Evolutionary conservation across 106 monocot species (phyloP).

Genomic region (Vanilla planifolia): DNA sequence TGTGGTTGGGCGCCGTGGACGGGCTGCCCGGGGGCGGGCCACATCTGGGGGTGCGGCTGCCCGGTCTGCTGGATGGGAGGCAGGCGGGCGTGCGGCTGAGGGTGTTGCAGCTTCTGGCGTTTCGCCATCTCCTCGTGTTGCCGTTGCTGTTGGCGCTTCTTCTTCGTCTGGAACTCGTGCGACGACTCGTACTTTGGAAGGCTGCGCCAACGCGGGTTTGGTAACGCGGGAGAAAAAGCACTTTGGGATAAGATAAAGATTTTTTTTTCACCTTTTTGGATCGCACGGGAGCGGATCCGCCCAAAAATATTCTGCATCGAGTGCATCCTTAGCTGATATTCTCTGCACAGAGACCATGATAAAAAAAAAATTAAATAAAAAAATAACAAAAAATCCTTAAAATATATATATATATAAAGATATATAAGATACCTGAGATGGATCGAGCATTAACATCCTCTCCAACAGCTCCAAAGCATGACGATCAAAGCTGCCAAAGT

Average conservation of each 20-base stretch:
- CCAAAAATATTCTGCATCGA: conserved; percentile 99
- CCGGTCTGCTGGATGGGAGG: conserved; percentile 81
- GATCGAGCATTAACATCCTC: conserved; percentile 93
- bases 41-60: conserved; percentile 59
- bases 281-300: conserved; percentile 93
- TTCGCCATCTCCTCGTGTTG: conserved; percentile 90
- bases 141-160: conserved; percentile 87
- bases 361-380: too few relatives aligned
- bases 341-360: too few relatives aligned
- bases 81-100: conserved; percentile 70
- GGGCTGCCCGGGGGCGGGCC: conserved; percentile 63
- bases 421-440: conserved; percentile 54
- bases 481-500: conserved; percentile 72
- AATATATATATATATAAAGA: too few relatives aligned
- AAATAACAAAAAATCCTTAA: too few relatives aligned
- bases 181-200: conserved; percentile 95
- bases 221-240: background rate
- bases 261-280: conserved; percentile 91
- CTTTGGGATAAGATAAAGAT: conserved; percentile 2
- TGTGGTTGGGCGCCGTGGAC: conserved; percentile 49
- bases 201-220: conserved; percentile 33
- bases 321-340: conserved; percentile 93
- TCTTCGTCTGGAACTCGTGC: conserved; percentile 97
- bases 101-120: conserved; percentile 80
- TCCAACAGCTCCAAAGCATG: conserved; percentile 91